Evolutionary conservation across 306 rosid genomes (phyloP).

Genomic region (Quercus bicolor): DNA sequence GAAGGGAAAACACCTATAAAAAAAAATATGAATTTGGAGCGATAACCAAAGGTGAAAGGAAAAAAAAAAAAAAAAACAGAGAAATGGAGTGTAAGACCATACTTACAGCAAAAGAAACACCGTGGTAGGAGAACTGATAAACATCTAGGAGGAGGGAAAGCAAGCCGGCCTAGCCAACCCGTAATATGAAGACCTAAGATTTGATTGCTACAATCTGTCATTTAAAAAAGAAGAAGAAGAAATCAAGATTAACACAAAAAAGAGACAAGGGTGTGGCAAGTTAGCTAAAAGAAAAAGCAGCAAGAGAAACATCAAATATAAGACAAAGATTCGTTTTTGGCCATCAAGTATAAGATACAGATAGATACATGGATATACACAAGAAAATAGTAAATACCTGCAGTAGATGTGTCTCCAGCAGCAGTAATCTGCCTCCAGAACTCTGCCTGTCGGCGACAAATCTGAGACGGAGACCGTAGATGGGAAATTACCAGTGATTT

Average conservation of each 20-base stretch:
- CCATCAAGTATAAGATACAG: neutral
- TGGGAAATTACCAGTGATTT: neutral
- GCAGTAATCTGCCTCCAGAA: conserved; percentile 19
- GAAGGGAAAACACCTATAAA: conserved; percentile 22
- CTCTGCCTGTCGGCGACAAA: neutral
- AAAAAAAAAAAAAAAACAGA: neutral
- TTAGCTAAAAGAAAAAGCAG: neutral
- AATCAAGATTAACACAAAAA: neutral
- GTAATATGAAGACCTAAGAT: neutral
- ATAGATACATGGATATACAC: neutral
- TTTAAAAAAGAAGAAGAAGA: neutral
- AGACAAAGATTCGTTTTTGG: too few species aligned
- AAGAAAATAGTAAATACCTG: conserved; percentile 1
- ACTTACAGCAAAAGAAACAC: conserved; percentile 21
- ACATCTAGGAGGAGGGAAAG: conserved; percentile 25
- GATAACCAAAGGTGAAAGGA: neutral
- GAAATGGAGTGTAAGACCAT: neutral
- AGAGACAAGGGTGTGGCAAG: neutral
- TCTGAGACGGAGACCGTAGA: neutral
- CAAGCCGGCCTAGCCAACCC: conserved; percentile 4
- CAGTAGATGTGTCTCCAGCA: neutral
- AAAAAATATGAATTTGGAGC: neutral
- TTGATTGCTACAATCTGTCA: neutral
- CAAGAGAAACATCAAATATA: neutral
- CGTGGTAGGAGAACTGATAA: conserved; percentile 1